phyloP scores from a whole-genome alignment of 2,329 filamentous ascomycete genomes.

The Cercospora zeina region DNA sequence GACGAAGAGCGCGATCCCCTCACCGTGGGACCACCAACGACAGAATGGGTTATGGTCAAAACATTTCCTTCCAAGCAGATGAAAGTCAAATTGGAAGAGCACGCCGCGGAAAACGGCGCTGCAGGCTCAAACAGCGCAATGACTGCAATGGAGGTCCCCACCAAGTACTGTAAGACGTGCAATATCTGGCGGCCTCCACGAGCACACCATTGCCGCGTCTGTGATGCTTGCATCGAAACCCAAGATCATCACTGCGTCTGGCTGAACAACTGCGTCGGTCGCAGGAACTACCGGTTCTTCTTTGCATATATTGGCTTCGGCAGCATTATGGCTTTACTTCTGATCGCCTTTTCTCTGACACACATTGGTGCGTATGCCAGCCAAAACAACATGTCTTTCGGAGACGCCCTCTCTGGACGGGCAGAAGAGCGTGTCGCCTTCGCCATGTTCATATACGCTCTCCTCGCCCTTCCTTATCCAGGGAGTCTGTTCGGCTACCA shows the following conservation, averaged over 20 bases:
- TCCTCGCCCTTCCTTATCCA: slow-evolving; percentile 76
- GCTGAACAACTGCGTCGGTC: slow-evolving; percentile 97
- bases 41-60: slow-evolving; percentile 84
- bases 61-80: slow-evolving; percentile 32
- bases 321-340: slow-evolving; percentile 73
- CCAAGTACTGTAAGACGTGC: slow-evolving; percentile 97
- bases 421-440: slow-evolving; percentile 52
- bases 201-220: slow-evolving; percentile 92
- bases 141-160: slow-evolving; percentile 92
- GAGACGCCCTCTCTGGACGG: slow-evolving; percentile 55
- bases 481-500: slow-evolving; percentile 84
- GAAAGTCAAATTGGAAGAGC: slow-evolving; percentile 18
- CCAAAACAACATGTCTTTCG: slow-evolving; percentile 66
- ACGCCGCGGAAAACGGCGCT: slow-evolving; percentile 24
- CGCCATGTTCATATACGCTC: slow-evolving; percentile 81
- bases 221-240: slow-evolving; percentile 95
- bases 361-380: slow-evolving; percentile 74
- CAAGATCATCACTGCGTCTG: slow-evolving; percentile 98
- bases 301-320: slow-evolving; percentile 83
- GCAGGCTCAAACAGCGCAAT: slow-evolving; percentile 44
- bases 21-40: slow-evolving; percentile 77
- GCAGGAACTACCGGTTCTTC: slow-evolving; percentile 97
- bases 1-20: slow-evolving; percentile 74
- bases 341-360: slow-evolving; percentile 74
- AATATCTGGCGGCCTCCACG: slow-evolving; percentile 95